phyloP scores from a whole-genome alignment of 2,329 filamentous ascomycete genomes.

The Penicillium olsonii region DNA sequence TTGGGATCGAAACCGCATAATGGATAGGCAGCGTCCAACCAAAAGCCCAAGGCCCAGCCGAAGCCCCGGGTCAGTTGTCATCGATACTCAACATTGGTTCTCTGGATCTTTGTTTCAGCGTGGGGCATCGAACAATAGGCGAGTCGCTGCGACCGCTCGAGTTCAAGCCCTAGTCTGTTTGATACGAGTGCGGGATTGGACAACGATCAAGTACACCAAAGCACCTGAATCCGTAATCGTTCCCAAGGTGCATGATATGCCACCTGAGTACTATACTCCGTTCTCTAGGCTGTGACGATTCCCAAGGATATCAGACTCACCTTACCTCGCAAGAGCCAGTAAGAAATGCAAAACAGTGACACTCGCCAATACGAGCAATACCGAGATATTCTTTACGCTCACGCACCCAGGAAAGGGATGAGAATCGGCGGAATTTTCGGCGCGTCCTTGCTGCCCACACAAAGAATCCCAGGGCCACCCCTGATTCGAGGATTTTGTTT shows the following conservation, averaged over 20 bases:
- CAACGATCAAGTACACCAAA: constrained; percentile 2
- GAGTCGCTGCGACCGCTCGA: constrained; percentile 16
- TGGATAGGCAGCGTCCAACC: constrained; percentile 4
- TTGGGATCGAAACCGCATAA: constrained; percentile 9
- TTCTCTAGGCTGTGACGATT: neutral
- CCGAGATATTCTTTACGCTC: constrained; percentile 16
- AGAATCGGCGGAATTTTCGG: constrained; percentile 13
- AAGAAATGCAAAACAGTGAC: neutral
- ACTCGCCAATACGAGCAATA: constrained; percentile 11
- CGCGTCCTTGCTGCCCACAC: constrained; percentile 21
- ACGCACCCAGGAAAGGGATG: constrained; percentile 28
- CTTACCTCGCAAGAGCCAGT: neutral
- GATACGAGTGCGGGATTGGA: constrained; percentile 11
- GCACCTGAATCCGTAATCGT: no score
- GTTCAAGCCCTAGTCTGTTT: constrained; percentile 19
- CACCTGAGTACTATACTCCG: neutral
- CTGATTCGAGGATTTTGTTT: constrained; percentile 18
- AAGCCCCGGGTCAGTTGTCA: neutral
- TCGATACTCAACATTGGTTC: constrained; percentile 2
- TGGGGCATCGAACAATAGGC: constrained; percentile 9
- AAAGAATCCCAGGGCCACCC: constrained; percentile 20
- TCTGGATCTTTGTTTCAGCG: constrained; percentile 4
- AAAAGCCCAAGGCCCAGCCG: neutral
- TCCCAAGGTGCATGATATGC: constrained; percentile 1
- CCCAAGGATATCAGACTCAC: neutral